These are phyloP conservation scores for Corymbia maculata DNA, from an alignment of 345 rosid species.

Conservation along the genomic window DNA sequence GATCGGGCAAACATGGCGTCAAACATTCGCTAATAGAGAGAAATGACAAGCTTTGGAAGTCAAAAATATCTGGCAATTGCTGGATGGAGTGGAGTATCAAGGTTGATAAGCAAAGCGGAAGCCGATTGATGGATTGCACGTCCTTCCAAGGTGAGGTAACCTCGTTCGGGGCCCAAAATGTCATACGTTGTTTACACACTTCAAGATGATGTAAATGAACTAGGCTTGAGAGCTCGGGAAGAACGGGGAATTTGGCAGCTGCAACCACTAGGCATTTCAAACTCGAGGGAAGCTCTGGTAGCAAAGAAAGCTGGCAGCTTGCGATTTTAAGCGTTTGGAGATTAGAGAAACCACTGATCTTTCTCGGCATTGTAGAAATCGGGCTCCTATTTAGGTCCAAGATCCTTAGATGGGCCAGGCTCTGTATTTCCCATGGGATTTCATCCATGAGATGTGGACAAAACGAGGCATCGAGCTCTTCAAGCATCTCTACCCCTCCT, in stretches of 20 bases:
- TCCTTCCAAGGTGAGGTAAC: neutral
- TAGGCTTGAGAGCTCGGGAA: neutral
- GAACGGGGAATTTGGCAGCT: neutral
- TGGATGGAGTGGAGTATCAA: neutral
- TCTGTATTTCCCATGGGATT: rapidly evolving
- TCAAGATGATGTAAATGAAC: rapidly evolving
- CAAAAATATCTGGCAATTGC: neutral
- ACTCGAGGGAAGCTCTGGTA: neutral
- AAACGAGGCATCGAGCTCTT: too few relatives aligned
- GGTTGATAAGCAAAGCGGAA: neutral
- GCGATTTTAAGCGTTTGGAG: too few relatives aligned
- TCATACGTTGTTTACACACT: rapidly evolving
- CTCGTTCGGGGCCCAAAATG: rapidly evolving
- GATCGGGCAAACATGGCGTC: rapidly evolving
- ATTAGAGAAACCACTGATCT: too few relatives aligned
- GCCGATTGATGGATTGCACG: neutral
- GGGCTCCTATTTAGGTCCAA: too few relatives aligned
- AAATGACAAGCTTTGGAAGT: neutral
- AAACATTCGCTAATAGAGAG: neutral
- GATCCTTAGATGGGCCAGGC: rapidly evolving
- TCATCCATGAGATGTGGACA: too few relatives aligned
- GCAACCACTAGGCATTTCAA: neutral
- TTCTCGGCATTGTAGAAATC: too few relatives aligned
- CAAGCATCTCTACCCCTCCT: too few relatives aligned
- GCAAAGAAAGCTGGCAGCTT: rapidly evolving